Conservation (phyloP, 23 red algal genomes). For the Pyropia yezoensis region DNA sequence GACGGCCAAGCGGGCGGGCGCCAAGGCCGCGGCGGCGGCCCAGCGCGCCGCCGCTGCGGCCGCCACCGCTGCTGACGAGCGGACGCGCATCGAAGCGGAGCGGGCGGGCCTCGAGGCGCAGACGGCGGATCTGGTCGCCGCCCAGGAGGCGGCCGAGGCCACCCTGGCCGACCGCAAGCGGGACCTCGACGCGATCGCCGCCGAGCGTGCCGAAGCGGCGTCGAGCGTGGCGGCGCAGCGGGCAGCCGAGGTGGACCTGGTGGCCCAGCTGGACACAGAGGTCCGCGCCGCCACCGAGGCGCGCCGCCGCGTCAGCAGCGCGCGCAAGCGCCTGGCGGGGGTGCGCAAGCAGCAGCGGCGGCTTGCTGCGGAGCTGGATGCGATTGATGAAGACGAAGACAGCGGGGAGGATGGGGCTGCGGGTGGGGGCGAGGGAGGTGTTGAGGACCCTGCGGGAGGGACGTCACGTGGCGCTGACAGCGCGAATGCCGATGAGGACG, state of each 20-base stretch:
- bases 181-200: background rate
- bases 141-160: background rate
- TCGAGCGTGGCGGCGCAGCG: background rate
- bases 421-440: background rate
- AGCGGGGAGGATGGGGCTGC: conserved; percentile 5
- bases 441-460: conserved; percentile 5
- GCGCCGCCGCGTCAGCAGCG: no score
- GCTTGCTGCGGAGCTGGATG: background rate
- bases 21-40: conserved; percentile 13
- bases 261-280: no score
- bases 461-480: no score
- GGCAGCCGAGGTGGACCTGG: background rate
- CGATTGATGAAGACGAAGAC: conserved; percentile 3
- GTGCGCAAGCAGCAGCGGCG: no score
- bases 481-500: no score
- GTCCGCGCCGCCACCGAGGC: no score
- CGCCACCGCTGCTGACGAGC: background rate
- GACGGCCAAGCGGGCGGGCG: conserved; percentile 10
- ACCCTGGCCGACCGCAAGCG: background rate
- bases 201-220: background rate
- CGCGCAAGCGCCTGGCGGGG: no score
- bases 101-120: no score
- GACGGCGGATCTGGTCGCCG: background rate
- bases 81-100: no score
- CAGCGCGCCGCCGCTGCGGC: conserved; percentile 17